Evolutionary conservation across 352 stramenopile species (phyloP), one percentile per base, ranked within the genome.

Genomic region (Globisporangium irregulare): DNA sequence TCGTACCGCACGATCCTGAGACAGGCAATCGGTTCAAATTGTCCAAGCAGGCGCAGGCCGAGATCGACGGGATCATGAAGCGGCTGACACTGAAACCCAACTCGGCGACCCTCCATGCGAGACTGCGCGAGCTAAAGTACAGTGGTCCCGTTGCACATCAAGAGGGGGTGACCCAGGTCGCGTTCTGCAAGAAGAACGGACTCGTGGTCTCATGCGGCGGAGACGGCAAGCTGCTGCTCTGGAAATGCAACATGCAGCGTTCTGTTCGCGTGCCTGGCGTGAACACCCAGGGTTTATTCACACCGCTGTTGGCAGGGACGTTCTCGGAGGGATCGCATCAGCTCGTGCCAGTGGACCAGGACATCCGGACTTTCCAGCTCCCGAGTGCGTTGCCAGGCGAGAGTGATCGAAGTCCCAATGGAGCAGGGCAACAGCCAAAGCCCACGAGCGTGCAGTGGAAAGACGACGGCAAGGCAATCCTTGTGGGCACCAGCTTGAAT

Each of bases 1-100:
- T 91, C 4, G 76, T 91, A 3, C 84, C 84, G 1, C 82, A 89
- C 55, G 79, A 92, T 20, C 70, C 80, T 53, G 79, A 85, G 36
- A 90, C 84, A 14, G 84, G 82, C 0, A 89, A 86, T 69, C 75
- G 79, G 0, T 92, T 88, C 69, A 91, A 92, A 51, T 25, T 89
- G 1, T 74, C 79, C 3, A 82, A 82, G 27, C 75, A 86, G 60
- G 64, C 71, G 24, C 84, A 90, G 62, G 58, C 71, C 2, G 82
- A 92, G 51, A 84, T 92, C 43, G 79, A 89, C 53, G 72, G 72
- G 8, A 67, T 92, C 14, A 65, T 73, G 22, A 86, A 90, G 51
- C 70, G 72, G 22, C 76, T 90, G 20, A 71, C 71, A 9, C 29
- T 87, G 14, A 75, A 84, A 34, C 80, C 82, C 1, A 89, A 89